phyloP scores from a whole-genome alignment of 83 land plant species.

The Thuja plicata region DNA sequence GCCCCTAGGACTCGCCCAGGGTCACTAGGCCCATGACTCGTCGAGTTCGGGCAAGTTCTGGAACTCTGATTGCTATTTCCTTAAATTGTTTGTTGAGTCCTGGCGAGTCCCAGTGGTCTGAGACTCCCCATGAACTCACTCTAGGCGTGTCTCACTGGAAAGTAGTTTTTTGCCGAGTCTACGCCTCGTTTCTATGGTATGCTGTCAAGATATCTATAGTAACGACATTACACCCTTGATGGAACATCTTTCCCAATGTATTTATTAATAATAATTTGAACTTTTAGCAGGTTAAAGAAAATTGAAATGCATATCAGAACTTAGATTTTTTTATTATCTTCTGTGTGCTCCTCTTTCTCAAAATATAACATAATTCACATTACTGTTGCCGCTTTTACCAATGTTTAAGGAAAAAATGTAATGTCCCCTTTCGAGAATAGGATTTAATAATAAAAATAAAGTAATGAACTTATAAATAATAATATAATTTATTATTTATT shows the following conservation, averaged over 20 bases:
- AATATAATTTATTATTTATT: too few relatives aligned
- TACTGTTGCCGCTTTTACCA: not conserved
- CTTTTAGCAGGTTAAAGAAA: not conserved
- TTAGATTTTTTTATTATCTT: not conserved
- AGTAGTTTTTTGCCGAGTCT: too few relatives aligned
- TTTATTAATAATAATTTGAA: not conserved
- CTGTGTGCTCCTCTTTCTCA: not conserved
- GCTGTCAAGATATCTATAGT: not conserved
- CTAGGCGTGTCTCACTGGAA: too few relatives aligned
- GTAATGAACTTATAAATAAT: too few relatives aligned
- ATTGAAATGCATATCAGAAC: not conserved
- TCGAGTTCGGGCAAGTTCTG: not conserved
- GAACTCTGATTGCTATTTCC: not conserved
- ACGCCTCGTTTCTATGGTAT: not conserved
- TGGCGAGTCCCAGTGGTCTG: too few relatives aligned
- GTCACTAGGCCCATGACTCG: too few relatives aligned
- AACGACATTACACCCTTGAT: not conserved
- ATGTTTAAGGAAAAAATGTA: not conserved
- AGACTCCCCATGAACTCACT: too few relatives aligned
- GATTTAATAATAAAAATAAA: too few relatives aligned
- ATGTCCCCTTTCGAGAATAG: too few relatives aligned
- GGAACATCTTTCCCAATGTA: not conserved
- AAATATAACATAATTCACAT: not conserved
- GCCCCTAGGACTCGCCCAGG: too few relatives aligned
- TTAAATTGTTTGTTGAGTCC: not conserved